Evolutionary conservation across 1,284 basidiomycete genomes (phyloP), one percentile per base, ranked within the genome.

Genomic region (Blastosporella zonata): DNA sequence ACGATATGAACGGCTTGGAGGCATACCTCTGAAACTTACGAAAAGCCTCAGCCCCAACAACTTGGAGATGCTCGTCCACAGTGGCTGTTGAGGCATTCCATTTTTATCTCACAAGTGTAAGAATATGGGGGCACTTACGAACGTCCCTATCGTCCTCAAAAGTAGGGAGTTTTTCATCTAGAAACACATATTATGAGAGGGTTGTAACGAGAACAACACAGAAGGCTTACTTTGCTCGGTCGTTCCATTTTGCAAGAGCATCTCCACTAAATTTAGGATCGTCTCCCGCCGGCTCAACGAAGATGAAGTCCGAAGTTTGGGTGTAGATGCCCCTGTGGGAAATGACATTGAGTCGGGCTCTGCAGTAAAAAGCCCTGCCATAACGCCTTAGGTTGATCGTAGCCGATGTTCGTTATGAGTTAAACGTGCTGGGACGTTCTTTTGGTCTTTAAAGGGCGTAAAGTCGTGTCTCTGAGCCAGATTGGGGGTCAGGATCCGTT

Each of bases 11-110:
- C 9, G 8, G 20, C 34, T 33, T n/a, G 10, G 44, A 10, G 4
- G 54, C 69, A 31, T 49, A 81, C 82, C 72, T 76, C 60, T 84
- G 73, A 54, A 86, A 84, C 55, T 65, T 75, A 55, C 78, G 67
- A 62, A 86, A 86, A 2, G 71, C 67, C 43, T 84, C 82, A 5
- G 82, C 81, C 6, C 84, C 83, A 3, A 73, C 73, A 54, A 71
- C 73, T 64, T 86, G 84, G 15, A 82, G 62, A 56, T 84, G 79
- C 53, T 87, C 84, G 56, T 86, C 82, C 38, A 82, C 78, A 35
- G 74, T 78, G 13, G 82, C 84, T 84, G 50, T 17, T 17, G 37
- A n/a, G 38, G 39, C 10, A 8, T 21, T 29, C 5, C 9, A 28
- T 17, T 21, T 18, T 12, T 34, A 39, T 34, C 22, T 47, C 15